Conservation (phyloP, 1,284 basidiomycete genomes). For the Irpex sp. region DNA sequence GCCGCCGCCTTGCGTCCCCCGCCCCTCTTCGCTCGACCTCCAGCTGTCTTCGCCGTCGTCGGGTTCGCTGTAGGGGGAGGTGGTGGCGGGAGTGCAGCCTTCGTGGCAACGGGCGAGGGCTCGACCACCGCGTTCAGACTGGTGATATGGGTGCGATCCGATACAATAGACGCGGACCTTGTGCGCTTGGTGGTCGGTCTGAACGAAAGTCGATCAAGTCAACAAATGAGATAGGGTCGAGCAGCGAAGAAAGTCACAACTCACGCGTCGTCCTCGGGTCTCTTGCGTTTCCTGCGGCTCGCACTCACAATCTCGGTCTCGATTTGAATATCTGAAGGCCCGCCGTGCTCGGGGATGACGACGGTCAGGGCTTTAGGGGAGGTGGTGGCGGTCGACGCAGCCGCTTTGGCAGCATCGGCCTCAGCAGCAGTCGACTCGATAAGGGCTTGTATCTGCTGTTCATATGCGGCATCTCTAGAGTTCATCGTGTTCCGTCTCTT, state of each 20-base stretch:
- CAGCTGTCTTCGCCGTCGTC: conserved; percentile 20
- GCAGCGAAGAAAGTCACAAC: conserved; percentile 26
- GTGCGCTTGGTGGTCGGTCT: conserved; percentile 64
- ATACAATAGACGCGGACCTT: conserved; percentile 64
- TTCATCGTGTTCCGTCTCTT: conserved; percentile 97
- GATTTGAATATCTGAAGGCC: conserved; percentile 38
- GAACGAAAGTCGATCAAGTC: conserved; percentile 2
- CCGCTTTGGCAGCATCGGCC: conserved; percentile 51
- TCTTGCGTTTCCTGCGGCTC: conserved; percentile 69
- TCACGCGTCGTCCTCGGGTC: conserved; percentile 66
- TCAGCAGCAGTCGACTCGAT: conserved; percentile 72
- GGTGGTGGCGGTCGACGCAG: conserved; percentile 19
- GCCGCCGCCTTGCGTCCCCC: conserved; percentile 45
- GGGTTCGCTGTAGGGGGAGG: conserved; percentile 18
- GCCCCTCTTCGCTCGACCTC: conserved; percentile 35
- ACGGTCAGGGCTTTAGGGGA: conserved; percentile 14
- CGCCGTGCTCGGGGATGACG: conserved; percentile 1
- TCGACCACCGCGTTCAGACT: conserved; percentile 34
- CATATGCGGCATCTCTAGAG: conserved; percentile 91
- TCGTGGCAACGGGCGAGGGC: conserved; percentile 36
- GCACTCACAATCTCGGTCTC: conserved; percentile 39
- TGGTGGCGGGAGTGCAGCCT: conserved; percentile 21
- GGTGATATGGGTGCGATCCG: conserved; percentile 46
- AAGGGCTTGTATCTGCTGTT: conserved; percentile 76
- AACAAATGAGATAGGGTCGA: not conserved